Conservation (phyloP, 2,329 filamentous ascomycete species). For the Coleophoma crateriformis region DNA sequence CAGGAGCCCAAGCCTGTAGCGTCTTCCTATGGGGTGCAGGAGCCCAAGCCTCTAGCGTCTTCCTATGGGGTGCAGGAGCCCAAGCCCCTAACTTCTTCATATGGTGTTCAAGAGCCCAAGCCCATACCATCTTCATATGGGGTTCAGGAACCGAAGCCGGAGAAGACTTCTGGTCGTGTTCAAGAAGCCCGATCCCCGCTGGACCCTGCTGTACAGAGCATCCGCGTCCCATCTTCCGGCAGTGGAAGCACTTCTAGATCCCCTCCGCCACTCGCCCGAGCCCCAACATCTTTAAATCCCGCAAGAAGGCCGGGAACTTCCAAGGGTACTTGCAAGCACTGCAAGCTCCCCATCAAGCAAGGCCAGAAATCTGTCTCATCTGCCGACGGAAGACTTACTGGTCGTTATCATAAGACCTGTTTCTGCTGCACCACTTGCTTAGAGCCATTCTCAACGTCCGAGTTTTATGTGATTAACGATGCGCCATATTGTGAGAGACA, state of each 20-base stretch:
- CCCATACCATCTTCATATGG: conserved; percentile 5
- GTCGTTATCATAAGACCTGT: conserved; percentile 90
- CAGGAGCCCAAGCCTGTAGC: not conserved
- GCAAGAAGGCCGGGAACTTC: conserved; percentile 12
- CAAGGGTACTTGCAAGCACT: conserved; percentile 74
- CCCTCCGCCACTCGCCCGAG: not conserved
- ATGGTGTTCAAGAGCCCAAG: not conserved
- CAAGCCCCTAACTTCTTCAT: conserved; percentile 16
- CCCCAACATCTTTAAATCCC: conserved; percentile 8
- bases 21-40: not conserved
- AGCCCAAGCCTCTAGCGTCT: conserved; percentile 1
- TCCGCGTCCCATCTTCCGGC: conserved; percentile 25
- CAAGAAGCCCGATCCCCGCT: conserved; percentile 26
- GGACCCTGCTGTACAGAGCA: conserved; percentile 26
- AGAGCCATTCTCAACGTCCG: conserved; percentile 75
- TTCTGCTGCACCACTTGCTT: conserved; percentile 86
- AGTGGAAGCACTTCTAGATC: not conserved
- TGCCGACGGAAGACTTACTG: conserved; percentile 84
- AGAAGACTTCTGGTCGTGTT: conserved; percentile 11
- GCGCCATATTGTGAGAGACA: conserved; percentile 86
- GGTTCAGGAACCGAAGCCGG: conserved; percentile 21
- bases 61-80: conserved; percentile 8
- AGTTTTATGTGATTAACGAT: conserved; percentile 89
- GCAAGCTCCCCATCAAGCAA: conserved; percentile 62
- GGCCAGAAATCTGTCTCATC: conserved; percentile 86